Evolutionary conservation across 345 rosid genomes (phyloP).

Genomic region (Camelina sativa): DNA sequence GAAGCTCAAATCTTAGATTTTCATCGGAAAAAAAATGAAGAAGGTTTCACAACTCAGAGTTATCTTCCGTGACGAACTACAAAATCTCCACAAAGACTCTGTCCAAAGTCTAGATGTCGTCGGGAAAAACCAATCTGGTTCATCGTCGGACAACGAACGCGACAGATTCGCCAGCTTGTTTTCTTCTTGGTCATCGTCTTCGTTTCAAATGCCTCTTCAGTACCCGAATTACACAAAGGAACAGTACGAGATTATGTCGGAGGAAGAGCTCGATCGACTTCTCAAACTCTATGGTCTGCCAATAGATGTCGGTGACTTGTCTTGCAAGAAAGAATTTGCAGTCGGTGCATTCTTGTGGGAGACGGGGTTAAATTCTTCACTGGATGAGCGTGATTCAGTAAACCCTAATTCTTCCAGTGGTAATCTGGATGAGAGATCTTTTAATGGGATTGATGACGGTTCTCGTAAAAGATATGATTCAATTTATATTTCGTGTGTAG

Average conservation of each 20-base stretch:
- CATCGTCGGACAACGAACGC: constrained; percentile 1
- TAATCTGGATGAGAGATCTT: constrained; percentile 11
- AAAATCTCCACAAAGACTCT: constrained; percentile 1
- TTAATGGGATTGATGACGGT: not conserved
- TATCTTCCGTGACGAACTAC: constrained; percentile 20
- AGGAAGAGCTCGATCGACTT: constrained; percentile 62
- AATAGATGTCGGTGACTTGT: constrained; percentile 41
- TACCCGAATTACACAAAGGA: constrained; percentile 60
- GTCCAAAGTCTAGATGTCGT: not conserved
- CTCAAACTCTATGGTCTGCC: constrained; percentile 60
- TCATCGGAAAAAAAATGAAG: not conserved
- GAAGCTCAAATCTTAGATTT: not conserved
- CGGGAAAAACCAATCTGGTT: not conserved
- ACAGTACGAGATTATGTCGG: constrained; percentile 63
- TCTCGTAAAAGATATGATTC: constrained; percentile 7
- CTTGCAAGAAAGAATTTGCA: constrained; percentile 54
- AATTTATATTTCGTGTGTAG: constrained; percentile 3
- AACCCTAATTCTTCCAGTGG: not conserved
- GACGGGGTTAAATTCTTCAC: not conserved
- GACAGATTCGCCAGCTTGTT: not conserved
- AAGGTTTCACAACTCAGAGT: constrained; percentile 29
- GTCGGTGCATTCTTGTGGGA: constrained; percentile 67
- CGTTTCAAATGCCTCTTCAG: constrained; percentile 68
- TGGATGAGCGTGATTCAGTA: not conserved
- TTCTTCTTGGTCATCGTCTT: constrained; percentile 6